These are phyloP conservation scores for Diplosphaera chodatii DNA, from an alignment of 139 green algal genomes.

Conservation along the genomic window DNA sequence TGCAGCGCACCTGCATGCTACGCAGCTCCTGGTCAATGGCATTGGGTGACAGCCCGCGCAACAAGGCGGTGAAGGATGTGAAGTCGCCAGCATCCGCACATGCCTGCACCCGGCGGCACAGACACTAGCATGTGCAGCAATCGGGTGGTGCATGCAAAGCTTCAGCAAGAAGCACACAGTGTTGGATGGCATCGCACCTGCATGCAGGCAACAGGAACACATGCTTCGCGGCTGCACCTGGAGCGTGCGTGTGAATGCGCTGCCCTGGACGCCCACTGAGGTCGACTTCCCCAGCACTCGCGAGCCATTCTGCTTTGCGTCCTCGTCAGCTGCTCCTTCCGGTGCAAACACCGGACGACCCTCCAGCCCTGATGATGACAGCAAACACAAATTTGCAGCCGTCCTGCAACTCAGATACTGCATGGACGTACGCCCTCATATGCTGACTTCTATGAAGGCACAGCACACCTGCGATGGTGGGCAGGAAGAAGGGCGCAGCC, in stretches of 20 bases:
- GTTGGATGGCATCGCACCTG: no score
- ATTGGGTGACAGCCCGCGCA: constrained; percentile 42
- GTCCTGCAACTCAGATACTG: no score
- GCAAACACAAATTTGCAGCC: no score
- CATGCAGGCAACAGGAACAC: no score
- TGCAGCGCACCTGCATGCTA: constrained; percentile 53
- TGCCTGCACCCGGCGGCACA: constrained; percentile 35
- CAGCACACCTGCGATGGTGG: constrained; percentile 61
- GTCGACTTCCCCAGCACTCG: neutral
- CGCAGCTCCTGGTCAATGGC: constrained; percentile 68
- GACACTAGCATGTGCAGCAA: no score
- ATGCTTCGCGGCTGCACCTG: no score
- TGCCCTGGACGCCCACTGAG: neutral
- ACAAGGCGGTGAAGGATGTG: constrained; percentile 31
- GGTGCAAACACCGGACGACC: constrained; percentile 10
- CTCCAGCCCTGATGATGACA: neutral
- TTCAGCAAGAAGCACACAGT: no score
- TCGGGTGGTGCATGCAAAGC: no score
- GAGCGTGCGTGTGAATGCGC: neutral
- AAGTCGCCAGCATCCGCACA: constrained; percentile 27
- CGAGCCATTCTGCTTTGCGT: neutral
- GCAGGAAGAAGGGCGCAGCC: constrained; percentile 95
- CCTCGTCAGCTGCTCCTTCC: neutral
- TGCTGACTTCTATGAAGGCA: no score
- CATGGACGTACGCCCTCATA: no score